Percentiles rank a stretch among this genome's conserved stretches.
Conservation (phyloP, 345 rosid species). For the Geranium rotundifolium region DNA sequence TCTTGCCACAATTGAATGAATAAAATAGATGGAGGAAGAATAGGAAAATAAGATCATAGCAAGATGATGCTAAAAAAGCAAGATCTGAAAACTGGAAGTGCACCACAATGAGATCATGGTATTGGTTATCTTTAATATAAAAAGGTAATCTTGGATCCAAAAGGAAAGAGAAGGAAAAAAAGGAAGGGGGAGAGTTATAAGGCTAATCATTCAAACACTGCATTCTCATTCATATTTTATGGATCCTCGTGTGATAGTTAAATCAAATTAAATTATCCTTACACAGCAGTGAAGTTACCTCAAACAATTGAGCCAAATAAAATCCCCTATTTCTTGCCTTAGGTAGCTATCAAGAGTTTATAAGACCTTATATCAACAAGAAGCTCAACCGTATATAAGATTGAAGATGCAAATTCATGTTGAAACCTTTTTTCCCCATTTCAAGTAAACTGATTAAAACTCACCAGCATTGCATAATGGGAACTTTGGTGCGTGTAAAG, state of each 20-base stretch:
- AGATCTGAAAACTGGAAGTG: no score
- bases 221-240: background rate
- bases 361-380: background rate
- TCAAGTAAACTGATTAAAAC: slow-evolving; percentile 2
- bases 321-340: background rate
- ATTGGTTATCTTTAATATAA: no score
- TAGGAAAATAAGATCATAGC: no score
- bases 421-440: background rate
- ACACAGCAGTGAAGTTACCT: background rate
- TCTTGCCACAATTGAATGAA: background rate
- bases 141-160: no score
- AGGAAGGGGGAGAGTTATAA: no score
- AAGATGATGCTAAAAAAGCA: no score
- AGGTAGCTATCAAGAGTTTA: background rate
- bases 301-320: background rate
- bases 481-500: slow-evolving; percentile 4
- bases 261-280: no score
- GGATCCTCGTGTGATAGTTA: background rate
- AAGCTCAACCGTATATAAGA: background rate
- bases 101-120: no score
- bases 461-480: slow-evolving; percentile 17
- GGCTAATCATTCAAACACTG: no score
- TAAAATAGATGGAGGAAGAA: no score
- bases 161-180: no score
- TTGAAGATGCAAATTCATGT: background rate